Evolutionary conservation across 2,329 filamentous ascomycete species (phyloP), one percentile per base, ranked within the genome.

Genomic region (Ceratocystis colombiana): DNA sequence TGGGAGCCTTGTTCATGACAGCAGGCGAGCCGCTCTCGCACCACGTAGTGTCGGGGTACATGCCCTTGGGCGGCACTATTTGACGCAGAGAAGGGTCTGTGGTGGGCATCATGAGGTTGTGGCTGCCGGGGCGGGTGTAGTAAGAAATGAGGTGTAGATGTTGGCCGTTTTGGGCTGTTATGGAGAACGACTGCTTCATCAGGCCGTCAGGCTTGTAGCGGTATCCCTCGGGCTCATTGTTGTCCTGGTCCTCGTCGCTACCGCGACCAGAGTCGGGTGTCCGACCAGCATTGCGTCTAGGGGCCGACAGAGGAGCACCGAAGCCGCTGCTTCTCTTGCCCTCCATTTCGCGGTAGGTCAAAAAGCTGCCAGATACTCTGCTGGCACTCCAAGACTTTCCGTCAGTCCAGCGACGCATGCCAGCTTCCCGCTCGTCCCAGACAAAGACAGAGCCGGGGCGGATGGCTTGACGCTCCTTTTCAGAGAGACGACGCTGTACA

Each of bases 111-210:
- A 85, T 84, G 37, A 97, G 81, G 63, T 88, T 88, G 67, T 85
- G 82, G 33, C 86, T 82, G 44, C 84, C 84, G 2, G 88, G 84
- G 66, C 92, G 84, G 2, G 91, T 88, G 76, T 92, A 97, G 78
- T 99, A 99, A 72, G 93, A 96, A 77, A 99, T 99, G 64, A 99
- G 83, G 77, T 99, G 94, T 1, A 99, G 85, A 74, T 97, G 94
- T 72, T 96, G 91, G 70, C 90, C 72, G 46, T 82, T 86, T 1
- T 89, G 90, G 1, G 94, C 97, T 25, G 92, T 96, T 77, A 99
- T 97, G 78, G 93, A 97, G 81, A 97, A 99, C 0, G 94, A 97
- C 77, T 99, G 94, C 82, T 99, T 99, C 91, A 97, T 96, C 3
- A 99, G 82, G 0, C 94, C 94, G 72, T 99, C 94, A 8, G 88